Evolutionary conservation across 2,329 filamentous ascomycete genomes (phyloP), one percentile per base, ranked within the genome.

Genomic region (Aureobasidium sp.): DNA sequence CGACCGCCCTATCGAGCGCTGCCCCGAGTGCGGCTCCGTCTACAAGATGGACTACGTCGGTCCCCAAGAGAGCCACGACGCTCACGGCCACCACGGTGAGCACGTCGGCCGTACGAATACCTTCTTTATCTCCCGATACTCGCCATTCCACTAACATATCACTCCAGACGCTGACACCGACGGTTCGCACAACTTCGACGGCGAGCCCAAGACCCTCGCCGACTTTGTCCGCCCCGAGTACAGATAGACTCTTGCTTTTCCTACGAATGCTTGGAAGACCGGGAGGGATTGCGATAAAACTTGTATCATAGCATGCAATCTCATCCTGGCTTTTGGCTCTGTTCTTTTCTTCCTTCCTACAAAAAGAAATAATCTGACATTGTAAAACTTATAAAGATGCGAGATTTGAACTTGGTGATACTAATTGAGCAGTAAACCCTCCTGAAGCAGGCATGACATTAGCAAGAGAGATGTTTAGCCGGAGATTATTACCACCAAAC

Each of bases 21-120:
- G 94, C 86, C 86, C 86, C 73, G 94, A 99, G 83, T 99, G 94
- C 80, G 94, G 94, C 69, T 90, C 86, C 76, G 90, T 94, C 69
- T 92, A 96, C 83, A 95, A 96, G 87, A 94, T 97, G 90, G 88
- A 97, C 75, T 99, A 96, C 78, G 80, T 96, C 68, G 94, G 94
- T 65, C 86, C 91, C 57, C 76, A 86, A 74, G 89, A 94, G 67
- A 87, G 92, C 75, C 78, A 81, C 71, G 84, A 90, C 75, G 78
- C 80, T 69, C 78, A 76, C 65, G 68, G 65, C 41, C 65, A 71
- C 63, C 68, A 85, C 73, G 73, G 72, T 63, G 85, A 84, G 73
- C 82, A 85, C 70, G 65, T 42, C n/a, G 61, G 30, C 45, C 57
- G 45, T 50, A 49, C 44, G 44, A 30, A n/a, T 2, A 14, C 8